Percentiles rank a stretch among this genome's conserved stretches.
phyloP scores from a whole-genome alignment of 179 eudicot genomes.

The Gypsophila paniculata region DNA sequence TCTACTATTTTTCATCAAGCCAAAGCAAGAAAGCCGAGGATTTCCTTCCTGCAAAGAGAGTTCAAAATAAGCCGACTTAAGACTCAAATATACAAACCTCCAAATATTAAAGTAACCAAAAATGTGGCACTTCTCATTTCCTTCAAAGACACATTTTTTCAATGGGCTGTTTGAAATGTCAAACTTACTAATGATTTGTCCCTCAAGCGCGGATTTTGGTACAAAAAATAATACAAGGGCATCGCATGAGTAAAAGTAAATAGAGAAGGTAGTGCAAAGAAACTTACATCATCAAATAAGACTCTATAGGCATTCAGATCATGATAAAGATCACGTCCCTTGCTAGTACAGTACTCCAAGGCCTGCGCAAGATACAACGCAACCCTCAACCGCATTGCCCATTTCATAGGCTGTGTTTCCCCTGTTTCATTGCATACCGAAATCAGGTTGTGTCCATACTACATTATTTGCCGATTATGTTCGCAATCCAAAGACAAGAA shows the following conservation, averaged over 20 bases:
- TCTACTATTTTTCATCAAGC: slow-evolving; percentile 92
- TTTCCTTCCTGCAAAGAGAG: slow-evolving; percentile 58
- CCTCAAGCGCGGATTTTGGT: neutral
- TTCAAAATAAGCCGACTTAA: slow-evolving; percentile 1
- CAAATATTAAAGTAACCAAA: neutral
- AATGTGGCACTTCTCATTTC: neutral
- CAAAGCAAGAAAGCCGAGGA: slow-evolving; percentile 87
- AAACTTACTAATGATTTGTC: too few relatives aligned
- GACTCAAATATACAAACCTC: neutral
- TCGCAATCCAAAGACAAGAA: neutral
- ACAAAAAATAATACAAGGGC: too few relatives aligned
- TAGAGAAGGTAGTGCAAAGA: neutral
- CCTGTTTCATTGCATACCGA: slow-evolving; percentile 36
- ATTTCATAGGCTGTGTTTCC: slow-evolving; percentile 83
- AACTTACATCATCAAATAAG: slow-evolving; percentile 74
- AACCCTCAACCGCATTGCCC: slow-evolving; percentile 92
- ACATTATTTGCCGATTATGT: neutral
- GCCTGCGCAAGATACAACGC: slow-evolving; percentile 79
- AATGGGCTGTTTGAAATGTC: neutral
- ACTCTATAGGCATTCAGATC: slow-evolving; percentile 92
- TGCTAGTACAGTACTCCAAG: slow-evolving; percentile 74
- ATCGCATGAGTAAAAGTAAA: too few relatives aligned
- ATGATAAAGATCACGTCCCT: slow-evolving; percentile 84
- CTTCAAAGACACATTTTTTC: neutral
- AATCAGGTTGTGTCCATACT: neutral